Evolutionary conservation across 108 stramenopile genomes (phyloP).

Genomic region (Ochromonas danica): DNA sequence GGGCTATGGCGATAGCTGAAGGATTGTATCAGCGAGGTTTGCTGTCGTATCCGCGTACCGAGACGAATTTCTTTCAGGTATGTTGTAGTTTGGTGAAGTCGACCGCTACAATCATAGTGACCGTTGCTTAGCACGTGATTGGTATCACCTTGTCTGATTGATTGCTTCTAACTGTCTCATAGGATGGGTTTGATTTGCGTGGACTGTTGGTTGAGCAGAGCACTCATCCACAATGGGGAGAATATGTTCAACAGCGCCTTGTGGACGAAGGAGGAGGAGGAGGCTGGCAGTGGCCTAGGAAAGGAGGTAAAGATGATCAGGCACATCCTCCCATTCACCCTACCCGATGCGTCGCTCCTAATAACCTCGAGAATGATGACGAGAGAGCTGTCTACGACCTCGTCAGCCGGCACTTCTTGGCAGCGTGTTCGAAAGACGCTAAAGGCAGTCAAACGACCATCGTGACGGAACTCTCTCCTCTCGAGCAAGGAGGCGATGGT

Average conservation of each 20-base stretch:
- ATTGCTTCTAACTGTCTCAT: slow-evolving; percentile 70
- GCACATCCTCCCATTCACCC: slow-evolving; percentile 99
- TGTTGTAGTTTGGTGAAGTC: slow-evolving; percentile 78
- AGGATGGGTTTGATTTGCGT: slow-evolving; percentile 55
- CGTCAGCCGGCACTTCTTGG: slow-evolving; percentile 93
- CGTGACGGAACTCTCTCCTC: not conserved
- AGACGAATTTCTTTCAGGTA: slow-evolving; percentile 92
- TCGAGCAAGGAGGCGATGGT: slow-evolving; percentile 52
- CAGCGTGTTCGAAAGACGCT: slow-evolving; percentile 92
- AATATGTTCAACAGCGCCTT: not conserved
- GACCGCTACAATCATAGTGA: slow-evolving; percentile 69
- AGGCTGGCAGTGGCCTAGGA: slow-evolving; percentile 47
- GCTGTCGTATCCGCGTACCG: slow-evolving; percentile 93
- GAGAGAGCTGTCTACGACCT: slow-evolving; percentile 79
- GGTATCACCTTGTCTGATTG: too few relatives aligned
- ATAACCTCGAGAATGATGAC: slow-evolving; percentile 56
- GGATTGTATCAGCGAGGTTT: slow-evolving; percentile 83
- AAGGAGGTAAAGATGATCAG: slow-evolving; percentile 81
- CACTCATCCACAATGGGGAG: slow-evolving; percentile 28
- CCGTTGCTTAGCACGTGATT: too few relatives aligned
- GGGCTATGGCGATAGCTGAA: slow-evolving; percentile 91
- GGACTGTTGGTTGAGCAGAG: not conserved
- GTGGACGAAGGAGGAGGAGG: slow-evolving; percentile 30
- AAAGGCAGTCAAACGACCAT: slow-evolving; percentile 71
- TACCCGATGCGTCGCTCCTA: slow-evolving; percentile 80